Conservation (phyloP, 345 rosid species). For the Linum trigynum region DNA sequence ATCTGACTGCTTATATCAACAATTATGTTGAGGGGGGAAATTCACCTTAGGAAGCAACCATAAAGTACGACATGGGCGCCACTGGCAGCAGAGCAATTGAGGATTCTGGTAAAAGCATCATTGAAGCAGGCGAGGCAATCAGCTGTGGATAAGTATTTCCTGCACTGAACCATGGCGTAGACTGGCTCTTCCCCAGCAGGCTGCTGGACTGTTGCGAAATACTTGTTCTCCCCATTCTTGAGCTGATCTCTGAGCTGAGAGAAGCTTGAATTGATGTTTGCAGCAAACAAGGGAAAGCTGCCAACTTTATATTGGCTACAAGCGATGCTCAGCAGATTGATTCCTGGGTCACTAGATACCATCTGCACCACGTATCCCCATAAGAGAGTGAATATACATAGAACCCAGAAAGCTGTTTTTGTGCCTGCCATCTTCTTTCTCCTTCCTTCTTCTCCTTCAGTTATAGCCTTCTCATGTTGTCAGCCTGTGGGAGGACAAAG, state of each 20-base stretch:
- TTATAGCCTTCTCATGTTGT: no score
- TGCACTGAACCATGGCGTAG: not conserved
- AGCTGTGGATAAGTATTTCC: not conserved
- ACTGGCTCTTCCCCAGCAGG: not conserved
- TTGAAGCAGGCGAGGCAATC: not conserved
- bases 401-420: not conserved
- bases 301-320: not conserved
- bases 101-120: not conserved
- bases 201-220: not conserved
- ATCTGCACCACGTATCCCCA: not conserved
- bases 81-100: slow-evolving; percentile 28
- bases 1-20: not conserved
- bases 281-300: not conserved
- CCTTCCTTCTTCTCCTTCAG: no score
- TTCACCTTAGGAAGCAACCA: slow-evolving; percentile 40
- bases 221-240: not conserved
- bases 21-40: not conserved
- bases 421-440: not conserved
- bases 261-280: not conserved
- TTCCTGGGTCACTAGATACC: not conserved
- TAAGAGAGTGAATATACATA: no score
- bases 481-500: no score
- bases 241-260: not conserved
- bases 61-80: slow-evolving; percentile 40
- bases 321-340: not conserved